phyloP scores from a whole-genome alignment of 164 flowering plant genomes.

The Paratinospora sagittata region DNA sequence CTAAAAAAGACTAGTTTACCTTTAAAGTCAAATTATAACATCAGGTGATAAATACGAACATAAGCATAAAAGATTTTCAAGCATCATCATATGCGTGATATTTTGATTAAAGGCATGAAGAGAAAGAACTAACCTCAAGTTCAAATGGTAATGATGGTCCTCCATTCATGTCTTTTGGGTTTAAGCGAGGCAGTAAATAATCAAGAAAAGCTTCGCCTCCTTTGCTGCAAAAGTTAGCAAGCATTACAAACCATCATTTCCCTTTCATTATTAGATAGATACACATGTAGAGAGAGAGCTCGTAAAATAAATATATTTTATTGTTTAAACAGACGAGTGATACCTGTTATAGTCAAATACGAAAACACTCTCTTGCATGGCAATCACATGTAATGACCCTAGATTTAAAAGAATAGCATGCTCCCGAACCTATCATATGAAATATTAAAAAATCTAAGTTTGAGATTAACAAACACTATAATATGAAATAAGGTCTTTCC shows the following conservation, averaged over 20 bases:
- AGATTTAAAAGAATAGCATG: slow-evolving; percentile 84
- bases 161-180: slow-evolving; percentile 62
- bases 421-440: slow-evolving; percentile 68
- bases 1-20: background rate
- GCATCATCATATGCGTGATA: background rate
- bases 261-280: background rate
- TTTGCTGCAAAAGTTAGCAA: slow-evolving; percentile 34
- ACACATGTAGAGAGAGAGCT: background rate
- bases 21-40: background rate
- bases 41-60: background rate
- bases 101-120: background rate
- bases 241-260: background rate
- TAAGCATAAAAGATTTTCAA: background rate
- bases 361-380: slow-evolving; percentile 77
- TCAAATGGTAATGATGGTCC: slow-evolving; percentile 88
- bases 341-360: slow-evolving; percentile 88
- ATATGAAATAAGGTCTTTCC: background rate
- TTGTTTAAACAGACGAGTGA: background rate
- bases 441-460: background rate
- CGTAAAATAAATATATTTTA: background rate
- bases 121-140: slow-evolving; percentile 61
- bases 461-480: background rate
- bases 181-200: slow-evolving; percentile 77
- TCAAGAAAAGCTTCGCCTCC: slow-evolving; percentile 91
- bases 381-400: slow-evolving; percentile 85